Evolutionary conservation across 805 yeast genomes (phyloP).

Genomic region (Cyberlindnera sargentensis): DNA sequence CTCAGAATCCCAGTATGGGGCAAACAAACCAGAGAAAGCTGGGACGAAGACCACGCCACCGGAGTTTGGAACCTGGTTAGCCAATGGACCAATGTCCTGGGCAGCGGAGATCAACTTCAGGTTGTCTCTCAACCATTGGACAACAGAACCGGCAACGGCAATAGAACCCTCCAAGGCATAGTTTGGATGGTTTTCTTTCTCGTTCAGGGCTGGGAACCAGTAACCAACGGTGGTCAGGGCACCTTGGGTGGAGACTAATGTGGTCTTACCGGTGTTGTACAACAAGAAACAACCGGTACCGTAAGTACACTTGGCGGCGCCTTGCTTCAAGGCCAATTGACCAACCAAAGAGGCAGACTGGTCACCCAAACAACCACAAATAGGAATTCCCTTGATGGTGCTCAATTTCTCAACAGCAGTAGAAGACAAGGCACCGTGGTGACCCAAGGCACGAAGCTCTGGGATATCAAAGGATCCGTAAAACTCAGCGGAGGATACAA

Average conservation of each 20-base stretch:
- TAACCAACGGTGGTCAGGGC: constrained; percentile 85
- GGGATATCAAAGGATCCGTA: constrained; percentile 71
- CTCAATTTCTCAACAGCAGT: constrained; percentile 44
- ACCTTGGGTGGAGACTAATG: constrained; percentile 70
- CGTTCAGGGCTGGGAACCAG: constrained; percentile 69
- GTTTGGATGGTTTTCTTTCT: constrained; percentile 49
- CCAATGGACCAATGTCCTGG: constrained; percentile 85
- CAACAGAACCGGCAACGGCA: constrained; percentile 92
- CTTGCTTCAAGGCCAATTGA: constrained; percentile 75
- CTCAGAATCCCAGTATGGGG: constrained; percentile 93
- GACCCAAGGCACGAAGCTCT: constrained; percentile 42
- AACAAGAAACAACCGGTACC: constrained; percentile 94
- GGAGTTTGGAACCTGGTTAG: constrained; percentile 69
- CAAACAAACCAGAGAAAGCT: constrained; percentile 88
- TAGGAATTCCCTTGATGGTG: constrained; percentile 56
- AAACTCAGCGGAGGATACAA: constrained; percentile 69
- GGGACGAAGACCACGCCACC: constrained; percentile 95
- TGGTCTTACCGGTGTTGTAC: constrained; percentile 75
- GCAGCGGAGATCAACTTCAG: constrained; percentile 74
- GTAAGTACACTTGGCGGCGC: constrained; percentile 90
- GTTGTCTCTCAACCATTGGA: constrained; percentile 92
- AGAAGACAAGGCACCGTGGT: constrained; percentile 42
- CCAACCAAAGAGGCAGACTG: constrained; percentile 93
- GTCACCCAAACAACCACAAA: constrained; percentile 89
- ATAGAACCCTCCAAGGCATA: constrained; percentile 93